These are phyloP conservation scores for Penicillium soppii DNA, from an alignment of 495 filamentous ascomycete genomes.

Conservation along the genomic window DNA sequence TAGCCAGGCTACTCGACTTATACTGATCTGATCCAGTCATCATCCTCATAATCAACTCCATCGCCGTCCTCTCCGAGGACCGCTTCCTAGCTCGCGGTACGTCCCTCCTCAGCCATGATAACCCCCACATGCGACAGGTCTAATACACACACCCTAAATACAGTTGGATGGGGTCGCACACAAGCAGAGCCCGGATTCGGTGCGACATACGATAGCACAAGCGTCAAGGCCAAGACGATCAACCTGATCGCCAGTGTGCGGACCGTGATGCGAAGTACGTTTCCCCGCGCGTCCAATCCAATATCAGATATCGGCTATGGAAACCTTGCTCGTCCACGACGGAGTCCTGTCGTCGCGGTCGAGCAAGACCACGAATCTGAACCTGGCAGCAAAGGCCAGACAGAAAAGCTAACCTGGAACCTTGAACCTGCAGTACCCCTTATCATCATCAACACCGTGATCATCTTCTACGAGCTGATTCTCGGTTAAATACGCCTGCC, in stretches of 20 bases:
- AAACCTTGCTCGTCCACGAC: no score
- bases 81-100: slow-evolving; percentile 93
- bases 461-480: slow-evolving; percentile 86
- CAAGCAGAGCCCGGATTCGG: slow-evolving; percentile 74
- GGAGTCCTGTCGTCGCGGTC: no score
- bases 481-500: slow-evolving; percentile 62
- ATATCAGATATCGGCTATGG: no score
- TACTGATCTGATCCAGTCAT: slow-evolving; percentile 51
- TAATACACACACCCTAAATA: slow-evolving; percentile 1
- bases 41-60: slow-evolving; percentile 87
- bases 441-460: slow-evolving; percentile 85
- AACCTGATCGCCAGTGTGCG: slow-evolving; percentile 88
- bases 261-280: slow-evolving; percentile 93
- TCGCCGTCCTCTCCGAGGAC: slow-evolving; percentile 95
- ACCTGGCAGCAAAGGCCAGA: not conserved
- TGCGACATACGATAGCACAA: slow-evolving; percentile 64
- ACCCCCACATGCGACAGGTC: slow-evolving; percentile 1
- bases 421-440: slow-evolving; percentile 82
- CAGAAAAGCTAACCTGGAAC: slow-evolving; percentile 13
- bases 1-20: not conserved
- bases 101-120: slow-evolving; percentile 27
- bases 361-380: no score
- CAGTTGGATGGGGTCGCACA: slow-evolving; percentile 78
- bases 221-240: slow-evolving; percentile 82
- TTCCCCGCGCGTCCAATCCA: not conserved